Base-by-base conservation (phyloP, 2,329 filamentous ascomycete genomes). In the Colletotrichum simmondsii region DNA sequence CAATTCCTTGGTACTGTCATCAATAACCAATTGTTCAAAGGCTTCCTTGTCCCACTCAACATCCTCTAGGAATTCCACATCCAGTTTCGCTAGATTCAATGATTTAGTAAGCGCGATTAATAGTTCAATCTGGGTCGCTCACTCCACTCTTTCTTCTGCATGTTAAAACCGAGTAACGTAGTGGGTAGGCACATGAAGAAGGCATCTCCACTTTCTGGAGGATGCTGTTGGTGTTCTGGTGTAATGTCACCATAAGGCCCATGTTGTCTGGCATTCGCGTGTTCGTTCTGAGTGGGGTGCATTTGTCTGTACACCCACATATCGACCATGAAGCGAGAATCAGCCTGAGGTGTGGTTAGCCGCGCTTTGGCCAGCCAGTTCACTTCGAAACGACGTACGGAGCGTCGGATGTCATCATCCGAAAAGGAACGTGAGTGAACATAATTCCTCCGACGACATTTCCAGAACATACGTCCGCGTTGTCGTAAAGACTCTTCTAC, bases 1-100 rank as follows among this genome's bases (percentile, higher is more conserved):
- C 3, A 82, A 70, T 26, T 79, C 77, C 58, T 81, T 83, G 6
- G 72, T 76, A 24, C 75, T 64, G 0, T 4, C 1, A 1, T 72
- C 62, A 2, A 78, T 46, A 0, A 78, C 77, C 16, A 78, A 52
- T 3, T 68, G 14, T 3, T 78, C 64, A 24, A 76, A 78, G 0
- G 77, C 75, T 2, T 69, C 30, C 22, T 71, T 65, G 28, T 77
- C 74, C 75, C 76, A 77, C 0, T 49, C 0, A 1, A 71, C 59
- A 1, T 61, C 57, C 1, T 53, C 0, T 0, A 71, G 26, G 2
- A 57, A 66, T 6, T 42, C 56, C 1, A 66, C 61, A 1, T 58
- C 62, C 2, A 71, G 24, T 8, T 14, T 57, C 3, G 19, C 65
- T 68, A 30, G 5, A 54, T 6, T 54, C 24, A 26, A 26, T n/a